A percentile compares a stretch with the other conserved stretches of the same genome.
Evolutionary conservation across 2,329 filamentous ascomycete species (phyloP).

Genomic region (Aspergillus bombycis): DNA sequence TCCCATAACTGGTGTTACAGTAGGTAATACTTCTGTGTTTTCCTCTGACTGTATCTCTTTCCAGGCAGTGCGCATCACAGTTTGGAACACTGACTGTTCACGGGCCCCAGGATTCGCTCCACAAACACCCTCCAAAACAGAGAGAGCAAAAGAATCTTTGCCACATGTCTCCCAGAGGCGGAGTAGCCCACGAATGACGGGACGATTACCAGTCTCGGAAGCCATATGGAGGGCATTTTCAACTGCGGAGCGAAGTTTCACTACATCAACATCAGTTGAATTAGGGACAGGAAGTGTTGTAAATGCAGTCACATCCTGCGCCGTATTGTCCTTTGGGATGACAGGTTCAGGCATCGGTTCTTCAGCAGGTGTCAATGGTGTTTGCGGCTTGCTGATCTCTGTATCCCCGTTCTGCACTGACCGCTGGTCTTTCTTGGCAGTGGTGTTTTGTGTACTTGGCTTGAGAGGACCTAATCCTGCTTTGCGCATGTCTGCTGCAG

Average conservation of each 20-base stretch:
- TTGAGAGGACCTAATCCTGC: slow-evolving; percentile 49
- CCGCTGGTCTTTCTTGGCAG: slow-evolving; percentile 46
- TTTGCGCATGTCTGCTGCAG: slow-evolving; percentile 60
- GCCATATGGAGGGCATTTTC: slow-evolving; percentile 32
- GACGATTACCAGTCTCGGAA: slow-evolving; percentile 31
- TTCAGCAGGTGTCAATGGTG: slow-evolving; percentile 19
- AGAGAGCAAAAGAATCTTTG: slow-evolving; percentile 36
- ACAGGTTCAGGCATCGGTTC: slow-evolving; percentile 15
- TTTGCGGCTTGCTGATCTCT: slow-evolving; percentile 17
- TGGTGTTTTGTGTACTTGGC: slow-evolving; percentile 43
- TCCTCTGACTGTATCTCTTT: slow-evolving; percentile 24
- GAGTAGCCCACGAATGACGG: slow-evolving; percentile 33
- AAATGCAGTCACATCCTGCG: slow-evolving; percentile 23
- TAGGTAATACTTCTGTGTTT: slow-evolving; percentile 6
- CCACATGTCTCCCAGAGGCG: slow-evolving; percentile 31
- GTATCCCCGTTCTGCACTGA: slow-evolving; percentile 17
- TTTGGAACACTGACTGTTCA: slow-evolving; percentile 34
- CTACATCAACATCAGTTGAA: slow-evolving; percentile 31
- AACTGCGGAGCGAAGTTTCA: slow-evolving; percentile 31
- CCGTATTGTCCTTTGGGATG: slow-evolving; percentile 14
- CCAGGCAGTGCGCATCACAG: slow-evolving; percentile 33
- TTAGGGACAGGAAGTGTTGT: slow-evolving; percentile 24
- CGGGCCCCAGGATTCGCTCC: slow-evolving; percentile 29
- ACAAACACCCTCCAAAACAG: slow-evolving; percentile 34
- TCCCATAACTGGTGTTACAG: slow-evolving; percentile 14